Base-by-base conservation (phyloP, 2,329 filamentous ascomycete genomes). In the Bipolaris gigantea region DNA sequence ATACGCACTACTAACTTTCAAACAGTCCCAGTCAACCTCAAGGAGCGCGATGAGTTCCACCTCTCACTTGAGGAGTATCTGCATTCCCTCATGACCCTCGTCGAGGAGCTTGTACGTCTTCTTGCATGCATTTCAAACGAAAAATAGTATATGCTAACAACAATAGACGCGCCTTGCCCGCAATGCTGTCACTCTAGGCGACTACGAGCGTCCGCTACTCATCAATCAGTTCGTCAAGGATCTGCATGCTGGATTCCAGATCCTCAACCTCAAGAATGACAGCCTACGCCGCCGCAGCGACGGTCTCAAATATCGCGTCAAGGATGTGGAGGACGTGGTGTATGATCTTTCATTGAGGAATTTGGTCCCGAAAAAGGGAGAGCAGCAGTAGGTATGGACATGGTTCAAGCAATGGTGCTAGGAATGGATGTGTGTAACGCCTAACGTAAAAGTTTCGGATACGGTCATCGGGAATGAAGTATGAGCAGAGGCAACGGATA, bases 1-100 rank as follows among this genome's bases (percentile, higher is more conserved):
- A 18, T 32, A 21, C 19, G 23, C 30, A 18, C 6, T 25, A 7
- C 57, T 69, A 50, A 67, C 34, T 23, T 3, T 11, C 7, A n/a
- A 5, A 23, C 46, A 92, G 92, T 96, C 10, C 92, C 92, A 11
- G 88, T 94, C 59, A 97, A 97, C 72, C 83, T 96, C 68, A 96
- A 96, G 75, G 89, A 93, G 67, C 81, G 84, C 57, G 93, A 97
- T 73, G 85, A 86, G 46, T 99, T 99, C 82, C 94, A 99, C 74
- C 81, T 99, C 67, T 95, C 92, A 39, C 93, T 97, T 66, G 94
- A 99, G 76, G 94, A 99, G 77, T 99, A 99, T 75, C 86, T 99
- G 21, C 87, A 95, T 55, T 87, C 91, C 13, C 81, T 97, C 55
- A 93, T 94, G 54, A 85, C 87, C 56, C 84, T 97, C 55, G 89